Percentiles rank a stretch among this genome's conserved stretches.
These are phyloP conservation scores for Papiliotrema laurentii DNA, from an alignment of 1,284 basidiomycete species.

Conservation along the genomic window DNA sequence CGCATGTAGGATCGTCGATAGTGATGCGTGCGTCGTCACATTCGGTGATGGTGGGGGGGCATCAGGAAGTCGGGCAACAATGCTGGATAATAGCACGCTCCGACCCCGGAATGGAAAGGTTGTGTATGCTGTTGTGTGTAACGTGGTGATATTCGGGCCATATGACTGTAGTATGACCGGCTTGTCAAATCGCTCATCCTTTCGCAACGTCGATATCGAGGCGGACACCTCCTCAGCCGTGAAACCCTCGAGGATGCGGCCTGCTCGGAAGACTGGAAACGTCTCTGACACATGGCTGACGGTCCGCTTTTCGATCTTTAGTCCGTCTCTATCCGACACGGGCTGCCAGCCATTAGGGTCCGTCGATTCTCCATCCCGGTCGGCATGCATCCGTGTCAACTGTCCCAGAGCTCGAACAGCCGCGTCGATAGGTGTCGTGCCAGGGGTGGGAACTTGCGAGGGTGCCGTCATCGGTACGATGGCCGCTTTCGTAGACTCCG, in stretches of 20 bases:
- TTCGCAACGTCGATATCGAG: conserved; percentile 57
- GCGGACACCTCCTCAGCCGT: conserved; percentile 86
- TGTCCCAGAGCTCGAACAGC: conserved; percentile 73
- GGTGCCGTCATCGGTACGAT: conserved; percentile 39
- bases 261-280: conserved; percentile 81
- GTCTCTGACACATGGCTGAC: conserved; percentile 72
- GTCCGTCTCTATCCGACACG: conserved; percentile 69
- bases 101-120: conserved; percentile 89
- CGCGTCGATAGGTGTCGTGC: conserved; percentile 59
- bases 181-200: conserved; percentile 53
- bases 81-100: conserved; percentile 73
- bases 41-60: conserved; percentile 48
- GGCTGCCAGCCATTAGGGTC: conserved; percentile 69
- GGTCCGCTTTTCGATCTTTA: conserved; percentile 71
- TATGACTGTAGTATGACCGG: conserved; percentile 70
- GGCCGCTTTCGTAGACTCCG: conserved; percentile 52
- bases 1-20: conserved; percentile 64
- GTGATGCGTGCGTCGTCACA: conserved; percentile 43
- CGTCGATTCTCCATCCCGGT: conserved; percentile 52
- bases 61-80: conserved; percentile 62
- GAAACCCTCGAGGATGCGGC: conserved; percentile 89
- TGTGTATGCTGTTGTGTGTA: conserved; percentile 54
- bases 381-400: conserved; percentile 67
- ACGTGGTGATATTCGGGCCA: conserved; percentile 65
- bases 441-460: conserved; percentile 43